Conservation (phyloP, 2,329 filamentous ascomycete species). For the Tolypocladium sp. region DNA sequence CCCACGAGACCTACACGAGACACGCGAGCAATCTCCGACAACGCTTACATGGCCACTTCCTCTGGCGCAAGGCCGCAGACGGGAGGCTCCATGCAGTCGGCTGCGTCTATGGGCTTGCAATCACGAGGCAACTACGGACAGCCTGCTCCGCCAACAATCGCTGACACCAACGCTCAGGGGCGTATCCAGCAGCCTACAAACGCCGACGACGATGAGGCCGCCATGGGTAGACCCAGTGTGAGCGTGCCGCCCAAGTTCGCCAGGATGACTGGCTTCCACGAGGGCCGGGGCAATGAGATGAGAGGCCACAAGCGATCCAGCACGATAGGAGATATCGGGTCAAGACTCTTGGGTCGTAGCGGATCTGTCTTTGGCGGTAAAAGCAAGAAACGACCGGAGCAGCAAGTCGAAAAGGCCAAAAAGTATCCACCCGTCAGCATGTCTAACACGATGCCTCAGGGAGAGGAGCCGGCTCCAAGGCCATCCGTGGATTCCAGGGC, state of each 20-base stretch:
- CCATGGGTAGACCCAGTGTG: slow-evolving; percentile 54
- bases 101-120: slow-evolving; percentile 53
- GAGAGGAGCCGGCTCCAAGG: slow-evolving; percentile 41
- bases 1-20: slow-evolving; percentile 18
- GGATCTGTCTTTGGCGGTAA: slow-evolving; percentile 70
- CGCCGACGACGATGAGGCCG: slow-evolving; percentile 59
- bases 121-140: slow-evolving; percentile 70
- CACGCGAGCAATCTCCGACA: slow-evolving; percentile 28
- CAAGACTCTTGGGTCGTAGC: slow-evolving; percentile 76
- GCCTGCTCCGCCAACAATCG: slow-evolving; percentile 77
- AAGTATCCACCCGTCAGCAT: slow-evolving; percentile 89
- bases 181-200: slow-evolving; percentile 69
- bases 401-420: slow-evolving; percentile 50
- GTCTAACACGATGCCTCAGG: slow-evolving; percentile 58
- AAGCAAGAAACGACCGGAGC: slow-evolving; percentile 41
- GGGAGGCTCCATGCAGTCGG: slow-evolving; percentile 68
- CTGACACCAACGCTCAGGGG: slow-evolving; percentile 80
- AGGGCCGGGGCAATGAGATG: slow-evolving; percentile 33
- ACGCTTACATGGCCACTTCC: slow-evolving; percentile 34
- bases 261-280: slow-evolving; percentile 48
- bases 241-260: slow-evolving; percentile 50
- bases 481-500: slow-evolving; percentile 61
- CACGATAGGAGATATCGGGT: slow-evolving; percentile 72
- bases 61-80: slow-evolving; percentile 60
- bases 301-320: slow-evolving; percentile 60